Evolutionary conservation across 2,329 filamentous ascomycete genomes (phyloP), one percentile per base, ranked within the genome.

Genomic region (Fusarium xylarioides): DNA sequence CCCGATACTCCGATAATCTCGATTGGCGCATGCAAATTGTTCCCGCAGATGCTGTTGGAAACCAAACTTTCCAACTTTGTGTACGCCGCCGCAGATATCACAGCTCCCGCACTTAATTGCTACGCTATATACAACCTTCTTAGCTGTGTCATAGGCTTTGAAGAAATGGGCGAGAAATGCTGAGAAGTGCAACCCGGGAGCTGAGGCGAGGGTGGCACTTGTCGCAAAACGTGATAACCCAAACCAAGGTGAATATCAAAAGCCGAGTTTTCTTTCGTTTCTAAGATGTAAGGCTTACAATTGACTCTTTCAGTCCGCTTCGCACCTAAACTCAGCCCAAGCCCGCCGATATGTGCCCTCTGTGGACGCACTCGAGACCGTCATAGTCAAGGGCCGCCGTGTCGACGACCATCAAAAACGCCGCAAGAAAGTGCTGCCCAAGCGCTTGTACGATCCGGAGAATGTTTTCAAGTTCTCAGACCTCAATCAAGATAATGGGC

Each of bases 121-220:
- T 49, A 26, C 44, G 34, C 42, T 21, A 26, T 40, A 59, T 55
- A 18, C 18, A 11, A 26, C 11, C 42, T 32, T 56, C 34, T 35
- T 38, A 56, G 54, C 44, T 32, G 56, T 30, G 32, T 42, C 28
- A 18, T 34, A 44, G 56, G 44, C 49, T 54, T 62, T 66, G 76
- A 66, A 78, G 74, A 71, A 66, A 82, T 82, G 80, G 80, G 69
- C 76, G 80, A 80, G 79, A 70, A 69, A 82, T 82, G 81, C 79
- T 82, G 74, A 79, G 77, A 76, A 79, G 77, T 73, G 78, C 73
- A 67, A 76, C 72, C 71, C 76, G 78, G 76, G 76, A 79, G 78
- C 74, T 81, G 76, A 73, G 73, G 65, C 76, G 70, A 71, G 73
- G 74, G 73, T 79, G 76, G 76, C 77, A 67, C 62, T 63, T 68